Evolutionary conservation across 1,284 basidiomycete species (phyloP).

Genomic region (Tremellales sp.): DNA sequence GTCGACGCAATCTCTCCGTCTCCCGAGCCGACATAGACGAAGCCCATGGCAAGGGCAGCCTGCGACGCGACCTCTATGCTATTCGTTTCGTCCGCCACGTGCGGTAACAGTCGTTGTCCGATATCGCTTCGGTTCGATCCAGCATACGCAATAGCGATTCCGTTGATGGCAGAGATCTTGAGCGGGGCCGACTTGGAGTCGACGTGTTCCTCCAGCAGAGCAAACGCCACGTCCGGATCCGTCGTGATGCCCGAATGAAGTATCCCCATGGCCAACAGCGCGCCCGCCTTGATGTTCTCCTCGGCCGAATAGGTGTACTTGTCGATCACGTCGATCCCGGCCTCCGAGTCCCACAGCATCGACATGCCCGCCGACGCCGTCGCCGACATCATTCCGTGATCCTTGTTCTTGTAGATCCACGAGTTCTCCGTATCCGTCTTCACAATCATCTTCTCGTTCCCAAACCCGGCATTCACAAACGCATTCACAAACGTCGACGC

Average conservation of each 20-base stretch:
- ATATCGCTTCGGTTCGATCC: conserved; percentile 89
- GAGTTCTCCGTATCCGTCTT: conserved; percentile 91
- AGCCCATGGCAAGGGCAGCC: conserved; percentile 83
- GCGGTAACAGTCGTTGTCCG: conserved; percentile 69
- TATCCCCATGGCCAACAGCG: conserved; percentile 90
- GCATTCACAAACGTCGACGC: conserved; percentile 98
- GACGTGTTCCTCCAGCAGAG: conserved; percentile 85
- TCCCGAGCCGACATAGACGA: conserved; percentile 92
- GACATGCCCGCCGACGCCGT: conserved; percentile 90
- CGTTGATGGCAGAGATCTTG: conserved; percentile 84
- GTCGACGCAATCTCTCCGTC: conserved; percentile 89
- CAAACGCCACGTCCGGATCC: conserved; percentile 90
- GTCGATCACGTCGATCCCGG: conserved; percentile 91
- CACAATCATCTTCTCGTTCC: conserved; percentile 98
- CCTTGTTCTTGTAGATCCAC: conserved; percentile 99
- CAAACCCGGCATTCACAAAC: conserved; percentile 98
- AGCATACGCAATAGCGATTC: conserved; percentile 86
- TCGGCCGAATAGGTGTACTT: conserved; percentile 96
- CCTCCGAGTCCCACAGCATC: conserved; percentile 94
- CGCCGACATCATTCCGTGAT: conserved; percentile 96
- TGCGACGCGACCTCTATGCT: conserved; percentile 89
- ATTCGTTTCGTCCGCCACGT: conserved; percentile 71
- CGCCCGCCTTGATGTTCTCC: conserved; percentile 97
- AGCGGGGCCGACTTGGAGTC: conserved; percentile 81
- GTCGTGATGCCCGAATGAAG: conserved; percentile 85